Evolutionary conservation across 2,329 filamentous ascomycete genomes (phyloP), one percentile per base, ranked within the genome.

Genomic region (Sclerotinia sclerotiorum): DNA sequence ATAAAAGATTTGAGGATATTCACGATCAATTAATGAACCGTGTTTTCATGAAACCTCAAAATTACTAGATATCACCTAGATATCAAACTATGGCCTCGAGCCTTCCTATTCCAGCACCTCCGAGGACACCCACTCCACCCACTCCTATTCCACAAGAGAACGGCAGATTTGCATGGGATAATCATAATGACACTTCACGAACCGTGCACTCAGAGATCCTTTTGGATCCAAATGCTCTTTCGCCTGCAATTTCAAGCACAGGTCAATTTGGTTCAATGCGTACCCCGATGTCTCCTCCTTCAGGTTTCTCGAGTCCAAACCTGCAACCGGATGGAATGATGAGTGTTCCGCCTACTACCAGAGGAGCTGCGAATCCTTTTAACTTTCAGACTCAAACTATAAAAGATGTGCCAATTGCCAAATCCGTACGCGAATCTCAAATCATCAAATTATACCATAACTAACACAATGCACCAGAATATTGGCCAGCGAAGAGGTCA

Each of bases 401-500:
- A 77, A 89, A 90, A 21, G 90, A 90, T 71, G 84, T 85, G 24
- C 90, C 91, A 39, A 85, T 93, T 69, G 75, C 81, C 68, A 94
- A 93, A 82, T 90, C 92, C 72, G 90, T 93, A 82, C 55, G 85
- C 81, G 32, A 56, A 46, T 7, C 39, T 52, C 49, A 17, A 68
- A 24, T 3, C 39, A n/a, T n/a, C 2, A 35, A 6, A 24, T 11
- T 56, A 49, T 24, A 65, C 1, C 27, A 21, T 7, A 68, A 57
- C 68, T 68, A 68, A 68, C 29, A 67, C 5, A 29, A 49, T 48
- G n/a, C 52, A 70, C 65, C 79, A 96, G 90, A 94, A 93, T 74
- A 88, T 97, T 72, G 94, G 94, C 72, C 92, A 97, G 79, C 88
- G 95, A 73, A 90, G 94, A 70, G 95, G 95, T 71, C 95, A 99